These are phyloP conservation scores for Aspergillus fumigatus DNA, from an alignment of 2,329 filamentous ascomycete genomes.

Conservation along the genomic window DNA sequence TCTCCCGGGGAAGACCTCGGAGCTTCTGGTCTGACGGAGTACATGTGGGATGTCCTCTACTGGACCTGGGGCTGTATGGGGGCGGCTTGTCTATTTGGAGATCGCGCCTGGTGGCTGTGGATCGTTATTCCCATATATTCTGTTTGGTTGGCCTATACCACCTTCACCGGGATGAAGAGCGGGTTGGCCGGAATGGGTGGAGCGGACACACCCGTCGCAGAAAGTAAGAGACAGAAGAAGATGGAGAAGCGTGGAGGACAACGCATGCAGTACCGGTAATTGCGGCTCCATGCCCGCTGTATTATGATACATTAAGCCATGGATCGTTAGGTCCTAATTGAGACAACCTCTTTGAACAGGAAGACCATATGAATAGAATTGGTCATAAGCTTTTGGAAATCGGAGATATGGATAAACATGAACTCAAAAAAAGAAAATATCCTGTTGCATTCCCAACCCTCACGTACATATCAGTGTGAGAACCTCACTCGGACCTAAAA, in stretches of 20 bases:
- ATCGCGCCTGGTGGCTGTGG: conserved; percentile 69
- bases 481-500: background rate
- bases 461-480: background rate
- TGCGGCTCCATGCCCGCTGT: background rate
- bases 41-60: conserved; percentile 96
- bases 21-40: conserved; percentile 85
- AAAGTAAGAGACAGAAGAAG: conserved; percentile 52
- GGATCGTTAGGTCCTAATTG: too few relatives aligned
- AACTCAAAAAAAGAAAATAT: background rate
- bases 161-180: conserved; percentile 44
- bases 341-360: background rate
- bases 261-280: conserved; percentile 40
- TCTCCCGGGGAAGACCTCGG: conserved; percentile 82
- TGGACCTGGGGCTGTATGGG: conserved; percentile 79
- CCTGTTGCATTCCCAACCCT: background rate
- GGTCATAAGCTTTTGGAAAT: background rate
- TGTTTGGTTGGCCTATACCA: conserved; percentile 43
- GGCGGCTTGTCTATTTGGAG: conserved; percentile 71
- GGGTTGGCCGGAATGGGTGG: conserved; percentile 41
- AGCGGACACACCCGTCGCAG: conserved; percentile 20
- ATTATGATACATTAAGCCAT: conserved; percentile 3
- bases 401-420: background rate
- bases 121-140: conserved; percentile 47
- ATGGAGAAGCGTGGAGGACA: conserved; percentile 49
- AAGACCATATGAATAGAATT: background rate